These are phyloP conservation scores for Juglanconis oblonga DNA, from an alignment of 2,329 filamentous ascomycete genomes.

Conservation along the genomic window DNA sequence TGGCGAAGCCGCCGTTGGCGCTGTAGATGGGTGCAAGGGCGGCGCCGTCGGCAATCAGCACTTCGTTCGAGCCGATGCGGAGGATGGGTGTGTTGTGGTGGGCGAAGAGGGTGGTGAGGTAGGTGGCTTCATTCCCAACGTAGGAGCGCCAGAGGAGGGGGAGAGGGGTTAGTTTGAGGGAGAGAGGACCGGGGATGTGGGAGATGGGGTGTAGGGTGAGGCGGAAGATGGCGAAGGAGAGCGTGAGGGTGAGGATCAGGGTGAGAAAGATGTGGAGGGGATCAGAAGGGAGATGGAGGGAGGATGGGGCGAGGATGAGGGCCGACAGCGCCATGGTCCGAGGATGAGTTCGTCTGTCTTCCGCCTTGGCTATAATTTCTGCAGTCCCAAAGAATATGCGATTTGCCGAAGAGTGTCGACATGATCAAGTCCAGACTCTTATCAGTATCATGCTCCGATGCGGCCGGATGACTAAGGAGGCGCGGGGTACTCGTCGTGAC, in stretches of 20 bases:
- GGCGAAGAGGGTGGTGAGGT: constrained; percentile 1
- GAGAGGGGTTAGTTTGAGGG: neutral
- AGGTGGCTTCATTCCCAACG: constrained; percentile 1
- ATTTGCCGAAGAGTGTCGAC: too few relatives aligned
- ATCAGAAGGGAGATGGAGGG: neutral
- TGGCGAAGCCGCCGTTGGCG: constrained; percentile 49
- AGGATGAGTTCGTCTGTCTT: too few relatives aligned
- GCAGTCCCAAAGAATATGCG: too few relatives aligned
- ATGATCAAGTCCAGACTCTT: too few relatives aligned
- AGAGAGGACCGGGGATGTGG: neutral
- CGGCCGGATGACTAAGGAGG: too few relatives aligned
- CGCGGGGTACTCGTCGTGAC: too few relatives aligned
- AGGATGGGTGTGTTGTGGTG: constrained; percentile 24
- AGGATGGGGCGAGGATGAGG: neutral
- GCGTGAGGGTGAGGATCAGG: neutral
- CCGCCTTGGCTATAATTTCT: too few relatives aligned
- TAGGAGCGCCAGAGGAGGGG: constrained; percentile 9
- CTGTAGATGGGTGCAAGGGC: constrained; percentile 50
- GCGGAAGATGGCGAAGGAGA: neutral
- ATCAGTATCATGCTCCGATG: too few relatives aligned
- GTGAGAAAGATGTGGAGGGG: neutral
- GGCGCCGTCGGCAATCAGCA: constrained; percentile 41
- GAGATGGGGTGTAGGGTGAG: constrained; percentile 1
- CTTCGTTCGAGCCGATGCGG: constrained; percentile 34
- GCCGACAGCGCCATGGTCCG: neutral